A percentile compares a stretch with the other conserved stretches of the same genome.
Evolutionary conservation across 257 asterid genomes (phyloP).

Genomic region (Gentiana straminea): DNA sequence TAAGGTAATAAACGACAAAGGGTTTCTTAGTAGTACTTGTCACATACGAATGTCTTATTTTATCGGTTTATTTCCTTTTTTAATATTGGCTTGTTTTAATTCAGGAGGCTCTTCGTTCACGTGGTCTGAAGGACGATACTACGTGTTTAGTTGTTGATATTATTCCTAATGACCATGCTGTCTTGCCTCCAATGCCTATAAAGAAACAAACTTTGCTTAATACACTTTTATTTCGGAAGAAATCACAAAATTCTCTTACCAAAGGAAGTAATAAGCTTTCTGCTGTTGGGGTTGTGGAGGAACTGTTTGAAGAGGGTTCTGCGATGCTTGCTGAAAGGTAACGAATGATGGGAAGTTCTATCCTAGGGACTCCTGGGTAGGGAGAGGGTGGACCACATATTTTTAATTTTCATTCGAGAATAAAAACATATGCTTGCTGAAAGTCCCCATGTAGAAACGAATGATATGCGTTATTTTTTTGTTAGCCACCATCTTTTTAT

Average conservation of each 20-base stretch:
- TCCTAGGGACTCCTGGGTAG: not conserved
- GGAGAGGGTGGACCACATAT: too few relatives aligned
- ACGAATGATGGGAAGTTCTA: too few relatives aligned
- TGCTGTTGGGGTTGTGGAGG: constrained; percentile 91
- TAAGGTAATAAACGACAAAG: constrained; percentile 37
- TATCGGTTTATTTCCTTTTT: not conserved
- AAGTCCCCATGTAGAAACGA: too few relatives aligned
- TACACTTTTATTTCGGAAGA: constrained; percentile 62
- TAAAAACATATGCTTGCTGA: too few relatives aligned
- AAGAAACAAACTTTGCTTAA: constrained; percentile 62
- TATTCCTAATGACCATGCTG: constrained; percentile 80
- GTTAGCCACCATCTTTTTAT: too few relatives aligned
- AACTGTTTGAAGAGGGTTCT: constrained; percentile 97
- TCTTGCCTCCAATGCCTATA: constrained; percentile 56
- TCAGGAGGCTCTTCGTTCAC: constrained; percentile 95
- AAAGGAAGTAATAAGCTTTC: constrained; percentile 71
- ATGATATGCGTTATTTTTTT: too few relatives aligned
- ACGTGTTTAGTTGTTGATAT: constrained; percentile 99
- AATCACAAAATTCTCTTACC: constrained; percentile 31
- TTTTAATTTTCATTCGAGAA: too few relatives aligned
- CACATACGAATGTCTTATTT: not conserved
- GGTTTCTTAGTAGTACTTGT: too few relatives aligned
- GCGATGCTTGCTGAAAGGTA: constrained; percentile 99
- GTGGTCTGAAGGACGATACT: constrained; percentile 98
- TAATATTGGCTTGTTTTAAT: constrained; percentile 14